Evolutionary conservation across 495 filamentous ascomycete genomes (phyloP), one percentile per base, ranked within the genome.

Genomic region (Staphylotrichum tortipilum): DNA sequence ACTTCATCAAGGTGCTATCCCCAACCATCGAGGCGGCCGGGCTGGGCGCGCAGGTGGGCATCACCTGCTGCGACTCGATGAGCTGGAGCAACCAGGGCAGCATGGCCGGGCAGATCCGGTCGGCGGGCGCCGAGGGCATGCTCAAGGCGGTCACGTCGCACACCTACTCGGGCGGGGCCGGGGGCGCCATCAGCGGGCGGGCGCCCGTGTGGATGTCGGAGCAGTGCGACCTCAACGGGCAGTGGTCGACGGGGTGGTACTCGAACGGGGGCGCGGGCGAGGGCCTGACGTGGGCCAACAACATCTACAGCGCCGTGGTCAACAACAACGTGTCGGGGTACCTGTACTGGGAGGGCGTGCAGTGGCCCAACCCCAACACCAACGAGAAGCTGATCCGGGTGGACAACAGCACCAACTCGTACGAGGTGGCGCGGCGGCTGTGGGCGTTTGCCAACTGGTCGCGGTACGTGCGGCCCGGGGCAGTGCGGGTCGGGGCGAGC

Each of bases 261-360:
- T 23, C 49, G 11, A 54, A 30, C 38, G 75, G 76, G 45, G 69
- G 64, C 18, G 64, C 65, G 2, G 71, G 70, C 39, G 78, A 80
- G 24, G 78, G 78, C 1, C 52, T 78, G 30, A 73, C 74, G n/a
- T 80, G 75, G 77, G 78, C 77, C 7, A 76, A 72, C 53, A 70
- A 73, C 49, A 73, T 81, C 48, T 72, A 71, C 46, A 65, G 58
- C 26, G 69, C 68, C 26, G 57, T 81, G 11, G 65, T 67, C 7
- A 63, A 52, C 47, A 63, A 56, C 30, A 73, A 75, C 50, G 49
- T 70, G 5, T 74, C 68, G 29, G 78, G 66, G 5, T 76, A 72
- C 54, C 53, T 80, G 14, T 79, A 75, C 61, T 82, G 56, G 78
- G 69, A 74, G 50, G 74, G 73, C n/a, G 68, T 73, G 30, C 71